Percentiles rank a stretch among this genome's conserved stretches.
Conservation (phyloP, 2,329 filamentous ascomycete species). For the Lasiodiplodia sp. region DNA sequence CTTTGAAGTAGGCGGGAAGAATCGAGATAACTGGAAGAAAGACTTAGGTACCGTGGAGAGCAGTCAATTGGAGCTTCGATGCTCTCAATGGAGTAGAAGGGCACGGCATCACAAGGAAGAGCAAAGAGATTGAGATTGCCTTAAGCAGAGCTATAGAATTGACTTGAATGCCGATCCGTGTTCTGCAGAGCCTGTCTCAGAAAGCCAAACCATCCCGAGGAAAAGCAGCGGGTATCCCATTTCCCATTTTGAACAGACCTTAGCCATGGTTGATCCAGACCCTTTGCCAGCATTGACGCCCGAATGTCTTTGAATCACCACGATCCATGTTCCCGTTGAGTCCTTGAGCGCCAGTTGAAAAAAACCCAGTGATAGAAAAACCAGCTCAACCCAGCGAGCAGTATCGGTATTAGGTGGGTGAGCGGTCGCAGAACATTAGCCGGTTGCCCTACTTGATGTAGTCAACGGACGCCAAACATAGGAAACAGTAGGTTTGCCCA, state of each 20-base stretch:
- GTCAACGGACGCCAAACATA: not conserved
- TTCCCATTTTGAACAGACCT: not conserved
- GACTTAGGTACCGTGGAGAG: not conserved
- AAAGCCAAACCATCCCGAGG: not conserved
- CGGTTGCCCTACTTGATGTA: not conserved
- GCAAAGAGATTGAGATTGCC: not conserved
- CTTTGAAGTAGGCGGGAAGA: slow-evolving; percentile 34
- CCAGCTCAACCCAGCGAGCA: not conserved
- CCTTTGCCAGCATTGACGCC: not conserved
- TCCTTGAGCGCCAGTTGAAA: not conserved
- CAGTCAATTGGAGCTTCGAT: not conserved
- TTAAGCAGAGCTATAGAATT: not conserved
- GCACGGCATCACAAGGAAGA: not conserved
- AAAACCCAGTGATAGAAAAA: not conserved
- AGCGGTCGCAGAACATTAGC: not conserved
- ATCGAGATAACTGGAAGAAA: not conserved
- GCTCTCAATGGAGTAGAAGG: not conserved
- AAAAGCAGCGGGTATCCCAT: not conserved
- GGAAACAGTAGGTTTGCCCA: not conserved
- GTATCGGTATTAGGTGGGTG: not conserved
- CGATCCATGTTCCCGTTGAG: not conserved
- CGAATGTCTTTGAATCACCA: not conserved
- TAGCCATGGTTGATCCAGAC: too few relatives aligned
- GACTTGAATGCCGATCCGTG: not conserved
- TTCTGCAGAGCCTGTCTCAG: not conserved